A percentile compares a stretch with the other conserved stretches of the same genome.
Conservation (phyloP, 495 filamentous ascomycete genomes). For the Hypoxylon lienhwacheense region DNA sequence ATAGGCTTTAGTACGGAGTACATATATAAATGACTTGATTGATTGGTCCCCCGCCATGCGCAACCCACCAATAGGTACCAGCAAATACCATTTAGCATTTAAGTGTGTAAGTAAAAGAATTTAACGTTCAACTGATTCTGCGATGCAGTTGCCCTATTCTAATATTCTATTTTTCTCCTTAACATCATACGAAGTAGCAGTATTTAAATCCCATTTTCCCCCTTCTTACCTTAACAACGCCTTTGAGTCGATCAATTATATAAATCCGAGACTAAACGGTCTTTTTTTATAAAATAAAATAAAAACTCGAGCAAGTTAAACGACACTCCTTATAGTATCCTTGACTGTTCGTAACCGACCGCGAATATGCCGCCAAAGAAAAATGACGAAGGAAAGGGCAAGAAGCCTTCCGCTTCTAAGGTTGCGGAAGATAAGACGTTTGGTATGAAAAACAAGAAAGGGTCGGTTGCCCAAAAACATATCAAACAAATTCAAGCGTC, state of each 20-base stretch:
- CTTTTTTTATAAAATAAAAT: neutral
- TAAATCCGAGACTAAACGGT: neutral
- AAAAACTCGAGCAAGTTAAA: neutral
- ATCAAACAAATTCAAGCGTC: conserved; percentile 80
- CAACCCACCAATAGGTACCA: neutral
- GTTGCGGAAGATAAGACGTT: conserved; percentile 93
- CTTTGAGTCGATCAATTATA: too few species aligned
- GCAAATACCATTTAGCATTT: too few species aligned
- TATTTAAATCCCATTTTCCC: too few species aligned
- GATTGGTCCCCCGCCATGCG: neutral
- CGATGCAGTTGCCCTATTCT: too few species aligned
- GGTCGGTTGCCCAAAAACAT: conserved; percentile 79
- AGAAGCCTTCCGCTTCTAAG: conserved; percentile 70
- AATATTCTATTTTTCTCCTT: too few species aligned
- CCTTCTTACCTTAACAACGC: too few species aligned
- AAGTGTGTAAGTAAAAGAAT: too few species aligned
- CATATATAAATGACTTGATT: conserved; percentile 10
- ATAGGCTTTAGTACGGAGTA: too few species aligned
- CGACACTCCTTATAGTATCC: neutral
- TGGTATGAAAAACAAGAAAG: conserved; percentile 99
- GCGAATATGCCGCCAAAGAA: conserved; percentile 92
- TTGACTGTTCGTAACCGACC: neutral
- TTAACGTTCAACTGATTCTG: neutral
- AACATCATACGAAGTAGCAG: too few species aligned
- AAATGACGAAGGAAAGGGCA: conserved; percentile 58